Base-by-base conservation (phyloP, 768 basidiomycete genomes). In the Filobasidium floriforme region DNA sequence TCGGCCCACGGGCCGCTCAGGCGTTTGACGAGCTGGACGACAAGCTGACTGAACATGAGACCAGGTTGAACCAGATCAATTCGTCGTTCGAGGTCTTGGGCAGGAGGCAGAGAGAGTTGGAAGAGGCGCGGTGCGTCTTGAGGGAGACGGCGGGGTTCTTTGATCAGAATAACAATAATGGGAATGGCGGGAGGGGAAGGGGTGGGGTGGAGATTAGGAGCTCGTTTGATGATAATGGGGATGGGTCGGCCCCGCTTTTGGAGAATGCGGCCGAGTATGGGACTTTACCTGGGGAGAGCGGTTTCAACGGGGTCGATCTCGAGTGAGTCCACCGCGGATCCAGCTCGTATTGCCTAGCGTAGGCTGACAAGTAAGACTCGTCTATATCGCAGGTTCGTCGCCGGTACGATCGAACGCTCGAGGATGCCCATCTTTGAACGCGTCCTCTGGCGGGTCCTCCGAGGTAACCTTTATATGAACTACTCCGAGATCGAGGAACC, bases 381-480 rank as follows among this genome's bases (percentile, higher is more conserved):
- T n/a, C n/a, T n/a, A n/a, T n/a, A n/a, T n/a, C n/a, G n/a, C 15
- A 49, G 90, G 72, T 99, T 99, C 73, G 89, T 99, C 26, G 88
- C 96, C 3, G 96, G 96, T 29, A 97, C 94, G 0, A 92, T 98
- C 70, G 93, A 98, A 73, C 89, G 96, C 55, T 81, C 87, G 10
- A 87, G 93, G 65, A 83, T 98, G 73, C 85, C 89, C 0, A 93
- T 91, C 6, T 97, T 99, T 62, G 96, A 99, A 80, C 88, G 96
- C 19, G 90, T 99, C 22, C 85, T 98, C 59, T 99, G 96, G 96
- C 90, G 96, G 71, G 90, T 98, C 41, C 84, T 98, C 22, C 88
- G 96, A 66, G 96, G 96, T 60, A 98, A 99, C 77, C 82, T 99
- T 24, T 99, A 94, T 82, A 98, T 99, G 94, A 99, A 97, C 80